Conservation (phyloP, 495 filamentous ascomycete genomes). For the Neurospora cerealis region DNA sequence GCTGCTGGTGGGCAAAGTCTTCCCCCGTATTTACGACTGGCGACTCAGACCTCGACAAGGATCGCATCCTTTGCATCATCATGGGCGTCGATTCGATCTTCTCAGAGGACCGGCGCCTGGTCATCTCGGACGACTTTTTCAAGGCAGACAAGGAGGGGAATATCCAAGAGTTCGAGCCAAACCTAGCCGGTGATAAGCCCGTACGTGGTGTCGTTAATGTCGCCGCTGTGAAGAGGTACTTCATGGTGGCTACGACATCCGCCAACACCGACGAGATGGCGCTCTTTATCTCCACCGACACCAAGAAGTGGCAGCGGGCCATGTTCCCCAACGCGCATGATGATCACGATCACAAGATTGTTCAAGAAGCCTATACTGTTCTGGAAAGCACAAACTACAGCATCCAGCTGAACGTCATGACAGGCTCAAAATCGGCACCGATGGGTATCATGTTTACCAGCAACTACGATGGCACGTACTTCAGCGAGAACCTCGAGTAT, state of each 20-base stretch:
- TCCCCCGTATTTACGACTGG: constrained; percentile 62
- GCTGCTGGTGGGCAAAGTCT: constrained; percentile 77
- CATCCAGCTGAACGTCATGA: constrained; percentile 90
- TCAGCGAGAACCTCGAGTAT: constrained; percentile 78
- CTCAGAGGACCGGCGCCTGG: constrained; percentile 57
- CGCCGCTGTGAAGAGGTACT: constrained; percentile 69
- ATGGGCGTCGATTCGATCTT: constrained; percentile 49
- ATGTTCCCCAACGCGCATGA: constrained; percentile 50
- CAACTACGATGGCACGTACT: constrained; percentile 94
- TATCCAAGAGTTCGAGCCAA: constrained; percentile 55
- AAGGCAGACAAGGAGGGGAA: constrained; percentile 33
- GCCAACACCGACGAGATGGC: constrained; percentile 79
- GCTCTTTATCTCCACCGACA: constrained; percentile 70
- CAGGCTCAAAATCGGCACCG: constrained; percentile 45
- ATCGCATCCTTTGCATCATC: constrained; percentile 72
- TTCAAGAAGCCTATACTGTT: constrained; percentile 84
- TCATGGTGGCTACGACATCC: constrained; percentile 73
- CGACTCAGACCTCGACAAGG: constrained; percentile 43
- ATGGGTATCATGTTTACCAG: constrained; percentile 87
- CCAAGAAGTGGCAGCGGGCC: constrained; percentile 80
- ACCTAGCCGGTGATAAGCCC: constrained; percentile 59
- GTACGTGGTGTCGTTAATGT: constrained; percentile 68
- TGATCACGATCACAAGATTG: constrained; percentile 54
- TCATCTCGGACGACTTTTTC: constrained; percentile 76
- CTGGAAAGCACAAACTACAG: constrained; percentile 94